Percentiles rank a stretch among this genome's conserved stretches.
Conservation (phyloP, 371 early-diverging fungal species). For the Lichtheimia hyalospora region DNA sequence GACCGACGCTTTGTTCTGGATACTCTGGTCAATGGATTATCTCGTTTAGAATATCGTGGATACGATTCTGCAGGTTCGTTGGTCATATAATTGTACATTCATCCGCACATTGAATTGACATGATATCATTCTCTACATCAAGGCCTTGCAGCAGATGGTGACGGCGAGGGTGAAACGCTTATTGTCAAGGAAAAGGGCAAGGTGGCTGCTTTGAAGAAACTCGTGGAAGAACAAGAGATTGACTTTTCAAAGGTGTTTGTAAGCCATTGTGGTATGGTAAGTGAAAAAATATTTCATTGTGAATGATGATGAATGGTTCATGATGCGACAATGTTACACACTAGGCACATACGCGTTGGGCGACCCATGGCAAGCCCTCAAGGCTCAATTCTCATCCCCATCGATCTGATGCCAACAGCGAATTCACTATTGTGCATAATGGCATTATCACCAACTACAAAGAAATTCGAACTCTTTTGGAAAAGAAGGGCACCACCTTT, state of each 20-base stretch:
- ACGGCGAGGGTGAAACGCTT: slow-evolving; percentile 64
- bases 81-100: too few relatives aligned
- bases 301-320: not conserved
- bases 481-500: slow-evolving; percentile 92
- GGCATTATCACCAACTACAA: slow-evolving; percentile 99
- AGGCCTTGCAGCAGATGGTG: slow-evolving; percentile 90
- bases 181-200: slow-evolving; percentile 95
- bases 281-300: not conserved
- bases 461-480: slow-evolving; percentile 88
- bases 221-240: slow-evolving; percentile 65
- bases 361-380: slow-evolving; percentile 97
- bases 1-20: slow-evolving; percentile 83
- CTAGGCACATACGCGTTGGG: slow-evolving; percentile 98
- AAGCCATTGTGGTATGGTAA: slow-evolving; percentile 76
- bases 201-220: slow-evolving; percentile 82
- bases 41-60: slow-evolving; percentile 97
- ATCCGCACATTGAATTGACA: not conserved
- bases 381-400: slow-evolving; percentile 96
- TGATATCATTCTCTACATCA: not conserved
- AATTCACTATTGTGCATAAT: slow-evolving; percentile 97
- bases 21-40: slow-evolving; percentile 88
- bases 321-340: not conserved
- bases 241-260: slow-evolving; percentile 74
- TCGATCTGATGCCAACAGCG: slow-evolving; percentile 81
- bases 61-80: slow-evolving; percentile 92